phyloP scores from a whole-genome alignment of 768 basidiomycete genomes.

The Kondoa subrosea region DNA sequence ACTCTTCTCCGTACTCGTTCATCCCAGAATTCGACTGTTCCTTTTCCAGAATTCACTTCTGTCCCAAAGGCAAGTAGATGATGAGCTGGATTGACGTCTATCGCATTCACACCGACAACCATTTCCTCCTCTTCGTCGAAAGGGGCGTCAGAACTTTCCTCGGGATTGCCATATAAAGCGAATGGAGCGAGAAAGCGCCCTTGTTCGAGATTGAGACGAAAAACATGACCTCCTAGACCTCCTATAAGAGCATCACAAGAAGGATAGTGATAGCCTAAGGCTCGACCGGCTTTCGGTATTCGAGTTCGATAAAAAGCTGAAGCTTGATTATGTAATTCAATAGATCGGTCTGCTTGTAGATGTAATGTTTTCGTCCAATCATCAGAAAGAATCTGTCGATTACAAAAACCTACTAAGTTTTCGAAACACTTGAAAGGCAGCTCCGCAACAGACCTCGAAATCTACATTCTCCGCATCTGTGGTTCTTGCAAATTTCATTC shows the following conservation, averaged over 20 bases:
- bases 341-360: constrained; percentile 82
- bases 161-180: constrained; percentile 39
- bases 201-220: constrained; percentile 84
- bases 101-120: constrained; percentile 67
- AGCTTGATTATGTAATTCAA: constrained; percentile 85
- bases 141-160: constrained; percentile 15
- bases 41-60: constrained; percentile 46
- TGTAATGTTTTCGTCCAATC: constrained; percentile 99
- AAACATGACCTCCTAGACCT: constrained; percentile 72
- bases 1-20: constrained; percentile 62
- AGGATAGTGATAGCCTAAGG: constrained; percentile 80
- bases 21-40: constrained; percentile 92
- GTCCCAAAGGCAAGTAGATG: constrained; percentile 76
- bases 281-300: constrained; percentile 83
- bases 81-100: constrained; percentile 86
- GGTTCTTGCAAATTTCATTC: constrained; percentile 88
- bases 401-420: neutral
- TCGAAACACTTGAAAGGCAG: constrained; percentile 28
- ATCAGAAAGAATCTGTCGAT: constrained; percentile 64
- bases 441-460: constrained; percentile 90
- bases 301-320: constrained; percentile 83
- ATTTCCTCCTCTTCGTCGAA: constrained; percentile 36
- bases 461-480: constrained; percentile 95
- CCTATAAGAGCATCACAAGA: constrained; percentile 78
- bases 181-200: constrained; percentile 80